Base-by-base conservation (phyloP, 768 basidiomycete species). In the Tulasnella sp. region DNA sequence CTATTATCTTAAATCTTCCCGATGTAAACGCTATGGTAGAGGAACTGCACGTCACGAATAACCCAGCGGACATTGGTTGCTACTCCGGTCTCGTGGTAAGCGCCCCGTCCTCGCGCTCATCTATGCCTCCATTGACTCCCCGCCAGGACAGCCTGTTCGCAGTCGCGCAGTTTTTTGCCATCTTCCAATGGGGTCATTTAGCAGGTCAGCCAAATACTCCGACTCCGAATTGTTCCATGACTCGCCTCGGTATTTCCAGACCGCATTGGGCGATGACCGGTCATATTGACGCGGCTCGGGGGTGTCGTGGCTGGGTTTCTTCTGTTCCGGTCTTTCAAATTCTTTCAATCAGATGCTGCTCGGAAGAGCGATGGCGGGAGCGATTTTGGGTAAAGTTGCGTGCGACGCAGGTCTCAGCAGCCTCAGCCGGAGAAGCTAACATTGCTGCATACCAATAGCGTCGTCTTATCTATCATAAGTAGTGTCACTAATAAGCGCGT, bases 401-500 rank as follows among this genome's bases (percentile, higher is more conserved):
- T 67, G 32, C 11, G 70, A 42, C 37, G 7, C 8, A 5, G 12
- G 7, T 59, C 32, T n/a, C n/a, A n/a, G n/a, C n/a, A n/a, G n/a
- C n/a, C n/a, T n/a, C n/a, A n/a, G n/a, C n/a, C n/a, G n/a, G n/a
- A n/a, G n/a, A n/a, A n/a, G 67, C 67, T 68, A 19, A 69, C 68
- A 7, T 16, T 5, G 22, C 6, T 32, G n/a, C 16, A 2, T 37
- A 5, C 12, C 65, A n/a, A n/a, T 52, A 83, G 78, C 22, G 81
- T 42, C 34, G 67, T 80, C 12, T 86, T 88, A 66, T 86, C 87
- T 1, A 82, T 88, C 6, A 81, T 90, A 0, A 85, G 86, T 14
- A 89, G 90, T 79, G 81, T 90, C 32, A 88, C 87, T 14, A 87
- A 90, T 75, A 77, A 72, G 44, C 74, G 26, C 12, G 62, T 76